Percentiles rank a stretch among this genome's conserved stretches.
Conservation (phyloP, 1,284 basidiomycete species). For the Ustilago cynodontis region DNA sequence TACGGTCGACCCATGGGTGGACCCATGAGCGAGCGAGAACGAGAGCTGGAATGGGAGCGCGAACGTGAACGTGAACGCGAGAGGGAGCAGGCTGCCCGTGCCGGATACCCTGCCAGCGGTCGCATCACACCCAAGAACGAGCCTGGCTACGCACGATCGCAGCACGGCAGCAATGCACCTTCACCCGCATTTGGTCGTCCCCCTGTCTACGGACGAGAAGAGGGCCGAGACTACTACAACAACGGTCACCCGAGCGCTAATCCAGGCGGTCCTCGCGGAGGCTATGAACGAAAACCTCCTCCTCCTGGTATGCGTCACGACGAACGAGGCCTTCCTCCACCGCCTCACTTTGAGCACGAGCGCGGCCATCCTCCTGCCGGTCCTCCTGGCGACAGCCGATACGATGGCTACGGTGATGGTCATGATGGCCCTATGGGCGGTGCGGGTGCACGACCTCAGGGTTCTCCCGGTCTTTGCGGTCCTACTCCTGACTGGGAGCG, state of each 20-base stretch:
- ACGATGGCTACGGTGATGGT: constrained; percentile 36
- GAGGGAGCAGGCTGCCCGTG: constrained; percentile 42
- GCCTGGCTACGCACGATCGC: constrained; percentile 40
- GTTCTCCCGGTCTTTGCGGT: constrained; percentile 30
- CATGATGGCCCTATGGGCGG: constrained; percentile 29
- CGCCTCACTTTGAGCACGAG: constrained; percentile 36
- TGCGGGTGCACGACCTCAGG: constrained; percentile 16
- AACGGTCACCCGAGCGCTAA: constrained; percentile 24
- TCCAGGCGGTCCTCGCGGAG: constrained; percentile 33
- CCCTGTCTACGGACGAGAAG: constrained; percentile 49
- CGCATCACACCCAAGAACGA: constrained; percentile 56
- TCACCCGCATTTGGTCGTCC: constrained; percentile 51
- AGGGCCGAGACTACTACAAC: constrained; percentile 48
- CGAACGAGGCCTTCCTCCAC: constrained; percentile 40
- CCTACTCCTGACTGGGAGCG: constrained; percentile 51
- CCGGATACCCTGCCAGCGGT: constrained; percentile 37
- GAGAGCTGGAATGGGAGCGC: constrained; percentile 54
- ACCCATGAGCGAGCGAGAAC: constrained; percentile 49
- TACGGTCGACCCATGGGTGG: constrained; percentile 49
- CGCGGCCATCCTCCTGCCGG: constrained; percentile 32
- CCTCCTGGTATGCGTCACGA: constrained; percentile 39
- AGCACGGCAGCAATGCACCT: constrained; percentile 54
- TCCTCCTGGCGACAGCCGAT: constrained; percentile 25
- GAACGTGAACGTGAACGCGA: constrained; percentile 39
- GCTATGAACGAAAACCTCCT: constrained; percentile 46